A percentile compares a stretch with the other conserved stretches of the same genome.
phyloP scores from a whole-genome alignment of 345 rosid species.

The Balakata baccata region DNA sequence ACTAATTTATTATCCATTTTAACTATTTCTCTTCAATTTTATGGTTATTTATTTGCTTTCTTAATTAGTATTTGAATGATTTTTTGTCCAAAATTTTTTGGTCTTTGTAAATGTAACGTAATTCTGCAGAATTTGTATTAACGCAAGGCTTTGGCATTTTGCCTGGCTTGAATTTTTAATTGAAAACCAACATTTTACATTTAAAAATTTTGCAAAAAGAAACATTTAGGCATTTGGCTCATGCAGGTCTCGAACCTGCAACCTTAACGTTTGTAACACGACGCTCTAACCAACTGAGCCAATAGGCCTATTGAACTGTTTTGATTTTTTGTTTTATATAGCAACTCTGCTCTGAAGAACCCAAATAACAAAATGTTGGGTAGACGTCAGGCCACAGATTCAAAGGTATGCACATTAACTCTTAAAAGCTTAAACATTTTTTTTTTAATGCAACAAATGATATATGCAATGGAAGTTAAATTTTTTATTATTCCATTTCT shows the following conservation, averaged over 20 bases:
- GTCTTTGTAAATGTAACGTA: too few species aligned
- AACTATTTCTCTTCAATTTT: not conserved
- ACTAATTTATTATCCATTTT: not conserved
- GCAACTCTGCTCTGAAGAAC: conserved; percentile 47
- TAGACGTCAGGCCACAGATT: conserved; percentile 53
- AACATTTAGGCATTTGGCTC: conserved; percentile 23
- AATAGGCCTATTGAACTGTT: conserved; percentile 42
- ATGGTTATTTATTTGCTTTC: too few species aligned
- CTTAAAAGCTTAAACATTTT: not conserved
- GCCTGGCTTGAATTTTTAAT: not conserved
- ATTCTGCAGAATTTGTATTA: not conserved
- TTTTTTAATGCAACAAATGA: not conserved
- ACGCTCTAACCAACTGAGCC: conserved; percentile 47
- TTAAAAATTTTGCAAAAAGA: not conserved
- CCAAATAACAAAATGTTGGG: conserved; percentile 71
- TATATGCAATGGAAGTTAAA: not conserved
- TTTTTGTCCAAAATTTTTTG: too few species aligned
- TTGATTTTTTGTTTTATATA: conserved; percentile 28
- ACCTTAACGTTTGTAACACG: conserved; percentile 84
- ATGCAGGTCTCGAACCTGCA: conserved; percentile 61
- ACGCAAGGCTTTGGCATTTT: not conserved
- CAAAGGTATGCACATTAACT: conserved; percentile 45
- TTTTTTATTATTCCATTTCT: not conserved
- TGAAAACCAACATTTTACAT: not conserved
- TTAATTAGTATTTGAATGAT: too few species aligned